A percentile compares a stretch with the other conserved stretches of the same genome.
These are phyloP conservation scores for Ogataea hybrid DNA, from an alignment of 1,139 yeast genomes.

Conservation along the genomic window DNA sequence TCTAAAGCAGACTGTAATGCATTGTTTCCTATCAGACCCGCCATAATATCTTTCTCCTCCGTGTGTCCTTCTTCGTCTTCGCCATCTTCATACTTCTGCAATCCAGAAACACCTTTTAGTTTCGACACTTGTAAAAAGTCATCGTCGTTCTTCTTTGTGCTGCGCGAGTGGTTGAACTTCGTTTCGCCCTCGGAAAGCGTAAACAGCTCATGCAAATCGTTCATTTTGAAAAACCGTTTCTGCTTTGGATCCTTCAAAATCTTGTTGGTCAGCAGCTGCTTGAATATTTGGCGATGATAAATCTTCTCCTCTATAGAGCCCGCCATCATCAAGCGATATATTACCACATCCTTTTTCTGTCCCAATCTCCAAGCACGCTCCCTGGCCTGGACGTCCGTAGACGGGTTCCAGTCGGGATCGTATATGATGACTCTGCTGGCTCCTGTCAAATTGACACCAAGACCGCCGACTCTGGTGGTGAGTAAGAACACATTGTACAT, in stretches of 20 bases:
- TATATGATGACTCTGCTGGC: slow-evolving; percentile 92
- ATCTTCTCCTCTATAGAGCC: slow-evolving; percentile 97
- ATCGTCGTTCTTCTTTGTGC: slow-evolving; percentile 40
- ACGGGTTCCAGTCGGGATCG: slow-evolving; percentile 99
- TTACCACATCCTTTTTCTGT: slow-evolving; percentile 90
- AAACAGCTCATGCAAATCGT: slow-evolving; percentile 87
- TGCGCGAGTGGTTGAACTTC: slow-evolving; percentile 53
- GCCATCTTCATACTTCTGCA: slow-evolving; percentile 48
- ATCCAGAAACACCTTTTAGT: slow-evolving; percentile 53
- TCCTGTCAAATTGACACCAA: slow-evolving; percentile 92
- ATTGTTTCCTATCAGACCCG: slow-evolving; percentile 66
- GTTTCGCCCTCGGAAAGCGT: slow-evolving; percentile 76
- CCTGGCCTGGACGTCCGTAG: slow-evolving; percentile 94
- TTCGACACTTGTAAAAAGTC: slow-evolving; percentile 51
- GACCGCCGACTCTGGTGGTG: slow-evolving; percentile 94
- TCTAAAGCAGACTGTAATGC: slow-evolving; percentile 76
- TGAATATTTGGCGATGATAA: slow-evolving; percentile 94
- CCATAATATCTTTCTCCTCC: slow-evolving; percentile 65
- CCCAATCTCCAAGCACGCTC: slow-evolving; percentile 98
- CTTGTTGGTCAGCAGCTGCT: slow-evolving; percentile 90
- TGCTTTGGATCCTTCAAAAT: slow-evolving; percentile 95
- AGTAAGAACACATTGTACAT: slow-evolving; percentile 65
- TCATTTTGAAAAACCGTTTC: slow-evolving; percentile 85
- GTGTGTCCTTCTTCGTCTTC: slow-evolving; percentile 36
- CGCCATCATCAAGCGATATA: slow-evolving; percentile 88